Evolutionary conservation across 768 basidiomycete species (phyloP), one percentile per base, ranked within the genome.

Genomic region (Obba rivulosa): DNA sequence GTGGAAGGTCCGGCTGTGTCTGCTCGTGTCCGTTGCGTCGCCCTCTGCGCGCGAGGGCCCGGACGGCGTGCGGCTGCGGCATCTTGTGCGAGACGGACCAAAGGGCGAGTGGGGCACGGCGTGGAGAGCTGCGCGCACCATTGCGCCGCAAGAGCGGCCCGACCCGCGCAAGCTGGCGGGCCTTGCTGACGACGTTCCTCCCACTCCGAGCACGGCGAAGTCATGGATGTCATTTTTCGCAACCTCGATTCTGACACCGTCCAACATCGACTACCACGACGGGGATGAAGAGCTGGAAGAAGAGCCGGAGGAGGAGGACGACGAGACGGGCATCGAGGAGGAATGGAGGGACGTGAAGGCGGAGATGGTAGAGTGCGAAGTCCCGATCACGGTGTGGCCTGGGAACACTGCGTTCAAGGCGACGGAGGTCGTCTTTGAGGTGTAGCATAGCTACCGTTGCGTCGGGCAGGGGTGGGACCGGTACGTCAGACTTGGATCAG

Each of bases 301-400:
- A 1, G 63, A 59, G 17, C 50, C 48, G 4, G 66, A 58, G 20
- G 50, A 59, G 25, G 66, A 63, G 20, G 65, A 62, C 35, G 62
- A 58, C 44, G 53, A 62, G 54, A 41, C 57, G 28, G 79, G 76
- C 0, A 68, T 66, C n/a, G 79, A 81, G 50, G 74, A 71, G 4
- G 82, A 72, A 1, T 92, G 87, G 89, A 59, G 59, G 46, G 81
- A 83, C 50, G 76, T 87, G 10, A 71, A 65, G 59, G 75, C 85
- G 21, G 93, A 97, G 75, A 88, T 84, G 50, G 92, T 98, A 16
- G 95, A 96, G 65, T 96, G 93, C 59, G 89, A 93, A 64, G 87
- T 98, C 37, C 90, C 91, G 17, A 79, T 98, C 48, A 80, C 66
- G 56, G 86, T 96, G 1, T 93, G 86, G 78, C 84, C 92, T 10